Base-by-base conservation (phyloP, 176 grass and related monocot genomes). In the Cenchrus fungigraminus region DNA sequence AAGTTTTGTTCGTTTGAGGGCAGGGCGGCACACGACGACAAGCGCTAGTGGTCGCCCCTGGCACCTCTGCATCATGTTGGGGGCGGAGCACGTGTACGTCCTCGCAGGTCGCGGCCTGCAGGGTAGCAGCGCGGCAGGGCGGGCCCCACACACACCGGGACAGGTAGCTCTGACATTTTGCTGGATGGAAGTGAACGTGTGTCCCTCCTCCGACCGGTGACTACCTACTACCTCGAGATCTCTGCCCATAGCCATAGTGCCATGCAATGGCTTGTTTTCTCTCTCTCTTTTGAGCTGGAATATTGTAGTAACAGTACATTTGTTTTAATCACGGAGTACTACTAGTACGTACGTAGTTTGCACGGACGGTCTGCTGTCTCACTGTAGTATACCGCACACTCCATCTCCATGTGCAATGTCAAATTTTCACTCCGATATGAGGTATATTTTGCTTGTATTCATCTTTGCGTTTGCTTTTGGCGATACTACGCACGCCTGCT, bases 121-220 rank as follows among this genome's bases (percentile, higher is more conserved):
- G 16, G 77, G 78, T 67, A 80, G 64, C 81, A 53, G 45, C 16
- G 58, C 9, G 56, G 29, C 70, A 65, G 58, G 7, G 29, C 15
- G 73, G 83, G 60, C 7, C 82, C 82, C 5, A 4, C 5, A 5
- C 19, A 40, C 37, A 40, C 3, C 37, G 37, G 37, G 11, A 49
- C 69, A 64, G 62, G 51, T 6, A 31, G 13, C 13, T 74, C 83
- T 61, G 74, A 71, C 74, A 86, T 10, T 47, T 32, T 65, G 20
- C 83, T 61, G 40, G 83, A 85, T 70, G 74, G 74, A 69, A 78
- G 74, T 78, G 83, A 16, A 15, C 37, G 16, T 82, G 68, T 44
- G 37, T 40, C 37, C 54, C 66, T 8, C 28, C 43, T 12, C 31
- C 6, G 43, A 20, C 37, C 10, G 9, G 11, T 19, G 58, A 59